A percentile compares a stretch with the other conserved stretches of the same genome.
Evolutionary conservation across 768 basidiomycete species (phyloP).

Genomic region (Exsudoporus frostii): DNA sequence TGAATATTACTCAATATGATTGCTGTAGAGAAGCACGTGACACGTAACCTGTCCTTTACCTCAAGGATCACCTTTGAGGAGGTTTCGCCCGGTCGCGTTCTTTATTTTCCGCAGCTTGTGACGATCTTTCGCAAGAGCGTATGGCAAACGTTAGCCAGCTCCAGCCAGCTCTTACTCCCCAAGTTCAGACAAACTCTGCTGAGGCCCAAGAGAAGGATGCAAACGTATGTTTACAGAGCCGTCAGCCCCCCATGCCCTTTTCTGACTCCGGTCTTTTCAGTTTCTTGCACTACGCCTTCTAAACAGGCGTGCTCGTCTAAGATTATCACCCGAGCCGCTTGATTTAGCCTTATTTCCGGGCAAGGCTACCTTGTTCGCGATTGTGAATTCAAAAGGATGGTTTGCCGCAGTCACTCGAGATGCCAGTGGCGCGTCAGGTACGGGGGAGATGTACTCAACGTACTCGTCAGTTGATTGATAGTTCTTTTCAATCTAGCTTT

Average conservation of each 20-base stretch:
- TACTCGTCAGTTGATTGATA: not conserved
- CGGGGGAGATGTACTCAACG: conserved; percentile 10
- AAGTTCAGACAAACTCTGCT: conserved; percentile 23
- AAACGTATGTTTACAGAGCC: conserved; percentile 18
- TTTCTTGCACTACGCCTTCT: conserved; percentile 40
- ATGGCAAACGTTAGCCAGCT: conserved; percentile 35
- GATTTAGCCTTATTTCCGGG: conserved; percentile 39
- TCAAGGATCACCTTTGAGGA: not conserved
- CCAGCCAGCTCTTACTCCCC: conserved; percentile 21
- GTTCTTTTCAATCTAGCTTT: conserved; percentile 41
- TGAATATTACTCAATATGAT: not conserved
- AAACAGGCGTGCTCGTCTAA: conserved; percentile 63
- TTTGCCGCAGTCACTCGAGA: conserved; percentile 59
- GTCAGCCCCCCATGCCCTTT: not conserved
- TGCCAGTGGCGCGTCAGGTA: conserved; percentile 37
- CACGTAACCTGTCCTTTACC: not conserved
- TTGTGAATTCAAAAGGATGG: conserved; percentile 61
- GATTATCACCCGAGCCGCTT: conserved; percentile 53
- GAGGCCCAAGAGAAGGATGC: conserved; percentile 31
- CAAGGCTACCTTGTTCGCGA: conserved; percentile 53
- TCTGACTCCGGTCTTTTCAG: conserved; percentile 23
- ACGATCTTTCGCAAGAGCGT: not conserved
- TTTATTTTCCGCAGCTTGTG: not conserved
- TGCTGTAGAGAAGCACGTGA: conserved; percentile 1
- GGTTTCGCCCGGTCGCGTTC: not conserved